phyloP scores from a whole-genome alignment of 1,284 basidiomycete genomes.

The Coniferiporia weirii region DNA sequence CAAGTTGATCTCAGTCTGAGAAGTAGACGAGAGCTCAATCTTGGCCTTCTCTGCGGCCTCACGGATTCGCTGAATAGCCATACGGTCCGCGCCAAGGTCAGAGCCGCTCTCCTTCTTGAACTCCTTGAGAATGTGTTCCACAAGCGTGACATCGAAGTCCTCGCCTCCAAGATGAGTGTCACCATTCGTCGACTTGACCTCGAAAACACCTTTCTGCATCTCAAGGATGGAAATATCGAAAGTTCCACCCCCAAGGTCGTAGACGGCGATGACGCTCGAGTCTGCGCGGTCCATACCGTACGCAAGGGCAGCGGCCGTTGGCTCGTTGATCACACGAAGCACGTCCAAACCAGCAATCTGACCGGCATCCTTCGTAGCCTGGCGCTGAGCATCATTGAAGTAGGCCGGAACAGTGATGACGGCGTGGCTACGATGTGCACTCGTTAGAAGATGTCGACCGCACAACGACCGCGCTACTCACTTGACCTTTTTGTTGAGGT shows the following conservation, averaged over 20 bases:
- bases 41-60: slow-evolving; percentile 99
- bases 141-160: slow-evolving; percentile 92
- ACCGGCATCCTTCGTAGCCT: slow-evolving; percentile 97
- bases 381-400: slow-evolving; percentile 98
- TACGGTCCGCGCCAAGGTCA: slow-evolving; percentile 81
- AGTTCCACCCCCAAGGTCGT: slow-evolving; percentile 92
- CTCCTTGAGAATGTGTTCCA: slow-evolving; percentile 83
- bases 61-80: slow-evolving; percentile 99
- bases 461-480: slow-evolving; percentile 40
- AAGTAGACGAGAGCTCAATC: slow-evolving; percentile 92
- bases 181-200: slow-evolving; percentile 99
- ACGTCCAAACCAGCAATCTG: slow-evolving; percentile 96
- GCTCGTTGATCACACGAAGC: slow-evolving; percentile 98
- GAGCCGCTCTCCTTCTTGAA: slow-evolving; percentile 93
- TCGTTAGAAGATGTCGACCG: slow-evolving; percentile 11
- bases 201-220: slow-evolving; percentile 99
- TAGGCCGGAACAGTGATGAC: slow-evolving; percentile 97
- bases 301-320: slow-evolving; percentile 94
- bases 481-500: slow-evolving; percentile 91
- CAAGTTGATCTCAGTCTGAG: slow-evolving; percentile 93
- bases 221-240: slow-evolving; percentile 98
- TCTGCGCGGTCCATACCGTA: slow-evolving; percentile 89
- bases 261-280: slow-evolving; percentile 90
- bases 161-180: slow-evolving; percentile 99
- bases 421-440: slow-evolving; percentile 44